Percentiles rank a stretch among this genome's conserved stretches.
phyloP scores from a whole-genome alignment of 768 basidiomycete genomes.

The Rhodotorula paludigena region DNA sequence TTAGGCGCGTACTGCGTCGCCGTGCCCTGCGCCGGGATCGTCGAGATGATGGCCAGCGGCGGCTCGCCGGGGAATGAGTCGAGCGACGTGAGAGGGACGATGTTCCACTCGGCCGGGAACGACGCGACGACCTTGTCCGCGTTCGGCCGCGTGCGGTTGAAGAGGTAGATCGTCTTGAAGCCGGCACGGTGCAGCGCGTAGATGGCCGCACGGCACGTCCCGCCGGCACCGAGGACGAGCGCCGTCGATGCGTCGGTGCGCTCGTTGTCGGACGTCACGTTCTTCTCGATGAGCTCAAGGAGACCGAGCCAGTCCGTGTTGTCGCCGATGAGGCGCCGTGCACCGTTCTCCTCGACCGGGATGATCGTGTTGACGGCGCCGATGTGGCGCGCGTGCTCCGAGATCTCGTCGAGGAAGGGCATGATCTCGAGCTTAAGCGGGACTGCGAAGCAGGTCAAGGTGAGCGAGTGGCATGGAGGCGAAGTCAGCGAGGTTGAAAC shows the following conservation, averaged over 20 bases:
- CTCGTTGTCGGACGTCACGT: conserved; percentile 49
- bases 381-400: conserved; percentile 73
- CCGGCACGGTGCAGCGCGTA: conserved; percentile 74
- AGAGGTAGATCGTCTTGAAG: conserved; percentile 69
- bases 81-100: conserved; percentile 61
- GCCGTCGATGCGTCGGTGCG: conserved; percentile 52
- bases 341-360: conserved; percentile 49
- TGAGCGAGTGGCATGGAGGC: not conserved
- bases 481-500: not conserved
- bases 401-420: conserved; percentile 69
- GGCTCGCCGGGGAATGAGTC: conserved; percentile 45
- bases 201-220: conserved; percentile 88
- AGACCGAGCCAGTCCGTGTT: conserved; percentile 97
- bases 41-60: conserved; percentile 76
- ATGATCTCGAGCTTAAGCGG: conserved; percentile 91
- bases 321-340: conserved; percentile 67
- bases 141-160: conserved; percentile 73
- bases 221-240: conserved; percentile 90
- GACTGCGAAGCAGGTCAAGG: conserved; percentile 45
- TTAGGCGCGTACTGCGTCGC: conserved; percentile 47
- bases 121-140: conserved; percentile 63
- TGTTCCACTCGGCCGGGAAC: conserved; percentile 62
- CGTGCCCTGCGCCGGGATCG: conserved; percentile 70
- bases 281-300: conserved; percentile 51
- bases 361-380: conserved; percentile 95